Conservation (phyloP, 257 asterid species). For the Scutellaria barbata region DNA sequence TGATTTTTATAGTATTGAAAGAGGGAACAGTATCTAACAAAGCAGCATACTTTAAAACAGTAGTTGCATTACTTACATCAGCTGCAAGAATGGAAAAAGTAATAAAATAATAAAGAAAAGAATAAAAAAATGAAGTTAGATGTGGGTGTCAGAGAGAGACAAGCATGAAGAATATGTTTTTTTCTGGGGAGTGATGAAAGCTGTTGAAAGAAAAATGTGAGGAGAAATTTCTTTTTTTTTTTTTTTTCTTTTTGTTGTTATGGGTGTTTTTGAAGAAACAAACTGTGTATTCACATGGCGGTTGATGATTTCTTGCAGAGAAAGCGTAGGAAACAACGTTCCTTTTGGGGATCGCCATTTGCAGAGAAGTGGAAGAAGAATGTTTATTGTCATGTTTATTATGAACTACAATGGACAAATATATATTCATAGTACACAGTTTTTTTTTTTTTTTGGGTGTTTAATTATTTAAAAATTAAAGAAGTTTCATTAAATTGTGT, state of each 20-base stretch:
- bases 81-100: constrained; percentile 19
- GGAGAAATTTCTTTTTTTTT: constrained; percentile 10
- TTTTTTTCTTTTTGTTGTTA: constrained; percentile 7
- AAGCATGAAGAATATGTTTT: constrained; percentile 49
- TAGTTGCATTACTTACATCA: constrained; percentile 10
- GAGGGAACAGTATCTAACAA: constrained; percentile 39
- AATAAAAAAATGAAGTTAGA: constrained; percentile 7
- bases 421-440: too few relatives aligned
- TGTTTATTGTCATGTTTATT: background rate
- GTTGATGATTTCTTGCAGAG: constrained; percentile 44
- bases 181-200: constrained; percentile 62
- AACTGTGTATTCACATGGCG: constrained; percentile 40
- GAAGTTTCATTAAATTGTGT: too few relatives aligned
- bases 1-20: constrained; percentile 16
- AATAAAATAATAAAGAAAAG: background rate
- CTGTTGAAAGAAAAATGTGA: constrained; percentile 43
- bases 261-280: constrained; percentile 36
- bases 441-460: too few relatives aligned
- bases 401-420: background rate
- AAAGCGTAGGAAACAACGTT: constrained; percentile 39
- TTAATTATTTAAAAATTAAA: too few relatives aligned
- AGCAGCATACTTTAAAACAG: constrained; percentile 28
- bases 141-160: constrained; percentile 31
- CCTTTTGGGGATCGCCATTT: constrained; percentile 41
- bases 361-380: constrained; percentile 30